Conservation (phyloP, 257 asterid genomes). For the Eucommia ulmoides region DNA sequence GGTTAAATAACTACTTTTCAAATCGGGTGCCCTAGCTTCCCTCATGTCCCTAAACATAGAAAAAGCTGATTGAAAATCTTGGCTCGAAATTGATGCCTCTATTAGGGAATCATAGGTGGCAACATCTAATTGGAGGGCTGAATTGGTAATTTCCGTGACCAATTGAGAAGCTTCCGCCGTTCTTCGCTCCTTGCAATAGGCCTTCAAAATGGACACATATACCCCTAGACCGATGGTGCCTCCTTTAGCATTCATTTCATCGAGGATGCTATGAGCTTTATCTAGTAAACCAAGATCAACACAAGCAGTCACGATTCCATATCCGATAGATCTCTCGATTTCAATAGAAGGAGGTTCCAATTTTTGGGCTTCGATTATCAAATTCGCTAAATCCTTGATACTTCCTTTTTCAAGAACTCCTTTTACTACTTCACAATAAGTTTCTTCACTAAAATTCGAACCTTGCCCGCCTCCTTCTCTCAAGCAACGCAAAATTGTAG, state of each 20-base stretch:
- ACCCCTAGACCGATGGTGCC: conserved; percentile 63
- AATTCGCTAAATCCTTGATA: conserved; percentile 40
- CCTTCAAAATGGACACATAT: conserved; percentile 64
- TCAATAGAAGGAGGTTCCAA: conserved; percentile 38
- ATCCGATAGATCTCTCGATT: conserved; percentile 60
- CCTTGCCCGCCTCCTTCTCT: conserved; percentile 30
- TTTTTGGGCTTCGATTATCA: conserved; percentile 66
- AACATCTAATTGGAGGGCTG: conserved; percentile 53
- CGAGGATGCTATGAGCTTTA: conserved; percentile 68
- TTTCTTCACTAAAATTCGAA: conserved; percentile 27
- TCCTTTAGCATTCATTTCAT: conserved; percentile 76
- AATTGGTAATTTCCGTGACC: conserved; percentile 50
- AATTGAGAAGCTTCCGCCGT: conserved; percentile 87
- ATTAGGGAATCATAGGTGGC: conserved; percentile 56
- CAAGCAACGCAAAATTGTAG: conserved; percentile 36
- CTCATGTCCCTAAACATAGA: conserved; percentile 92
- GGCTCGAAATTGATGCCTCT: conserved; percentile 81
- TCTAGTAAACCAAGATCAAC: conserved; percentile 47
- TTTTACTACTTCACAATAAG: conserved; percentile 50
- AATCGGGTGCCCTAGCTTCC: conserved; percentile 52
- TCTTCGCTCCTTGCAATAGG: conserved; percentile 62
- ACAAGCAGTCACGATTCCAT: conserved; percentile 60
- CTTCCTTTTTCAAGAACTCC: conserved; percentile 46
- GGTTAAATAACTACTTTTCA: conserved; percentile 69
- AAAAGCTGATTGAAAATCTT: conserved; percentile 93